Evolutionary conservation across 2,329 filamentous ascomycete genomes (phyloP).

Genomic region (Macroventuria anomochaeta): DNA sequence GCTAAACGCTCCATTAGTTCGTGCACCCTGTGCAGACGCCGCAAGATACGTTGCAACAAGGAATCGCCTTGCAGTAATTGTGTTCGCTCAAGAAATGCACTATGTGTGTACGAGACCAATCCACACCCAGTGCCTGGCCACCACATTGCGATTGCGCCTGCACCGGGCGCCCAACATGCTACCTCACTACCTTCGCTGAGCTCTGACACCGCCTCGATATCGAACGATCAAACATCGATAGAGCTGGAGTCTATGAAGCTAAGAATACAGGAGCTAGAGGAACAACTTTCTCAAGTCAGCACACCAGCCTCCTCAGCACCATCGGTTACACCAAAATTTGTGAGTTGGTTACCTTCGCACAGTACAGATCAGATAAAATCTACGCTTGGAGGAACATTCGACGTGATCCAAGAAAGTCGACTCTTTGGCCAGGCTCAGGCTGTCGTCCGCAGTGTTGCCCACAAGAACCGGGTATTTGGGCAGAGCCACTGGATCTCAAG

Average conservation of each 20-base stretch:
- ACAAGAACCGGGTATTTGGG: constrained; percentile 65
- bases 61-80: constrained; percentile 66
- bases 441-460: constrained; percentile 55
- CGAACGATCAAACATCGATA: constrained; percentile 26
- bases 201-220: constrained; percentile 19
- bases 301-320: constrained; percentile 3
- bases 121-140: background rate
- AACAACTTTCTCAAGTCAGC: constrained; percentile 39
- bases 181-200: background rate
- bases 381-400: constrained; percentile 52
- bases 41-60: constrained; percentile 69
- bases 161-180: background rate
- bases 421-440: constrained; percentile 39
- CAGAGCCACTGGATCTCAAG: constrained; percentile 65
- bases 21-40: constrained; percentile 64
- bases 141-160: constrained; percentile 20
- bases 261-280: constrained; percentile 55
- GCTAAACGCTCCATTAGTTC: constrained; percentile 50
- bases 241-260: constrained; percentile 51
- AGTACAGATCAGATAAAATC: constrained; percentile 40
- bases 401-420: constrained; percentile 51
- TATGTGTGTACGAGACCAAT: constrained; percentile 59
- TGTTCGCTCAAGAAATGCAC: constrained; percentile 60
- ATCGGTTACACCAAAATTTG: constrained; percentile 18
- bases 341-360: constrained; percentile 42